Conservation (phyloP, 2,329 filamentous ascomycete genomes). For the Mycosphaerella arachidis region DNA sequence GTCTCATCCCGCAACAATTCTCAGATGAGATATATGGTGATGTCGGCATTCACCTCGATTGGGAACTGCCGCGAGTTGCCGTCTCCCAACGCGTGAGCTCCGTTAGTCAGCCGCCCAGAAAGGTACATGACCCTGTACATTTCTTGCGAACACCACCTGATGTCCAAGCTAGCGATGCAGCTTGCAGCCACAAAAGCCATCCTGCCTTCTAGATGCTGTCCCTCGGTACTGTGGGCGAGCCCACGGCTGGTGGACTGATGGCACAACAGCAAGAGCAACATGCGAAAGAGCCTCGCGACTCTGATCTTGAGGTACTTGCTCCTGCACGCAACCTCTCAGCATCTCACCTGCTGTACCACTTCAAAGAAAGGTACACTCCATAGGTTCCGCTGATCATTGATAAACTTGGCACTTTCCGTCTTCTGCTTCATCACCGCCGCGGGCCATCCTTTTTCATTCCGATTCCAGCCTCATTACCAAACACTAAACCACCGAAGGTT, state of each 20-base stretch:
- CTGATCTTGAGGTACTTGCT: background rate
- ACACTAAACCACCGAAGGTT: background rate
- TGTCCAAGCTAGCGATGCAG: background rate
- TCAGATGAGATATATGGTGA: background rate
- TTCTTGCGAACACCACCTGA: background rate
- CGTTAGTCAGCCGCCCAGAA: background rate
- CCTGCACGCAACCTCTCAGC: background rate
- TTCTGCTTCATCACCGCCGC: background rate
- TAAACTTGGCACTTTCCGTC: background rate
- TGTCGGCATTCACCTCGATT: background rate
- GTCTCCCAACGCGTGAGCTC: background rate
- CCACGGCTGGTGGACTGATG: background rate
- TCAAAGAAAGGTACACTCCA: background rate
- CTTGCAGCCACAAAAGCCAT: background rate
- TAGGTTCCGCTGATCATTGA: background rate
- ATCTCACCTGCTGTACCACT: background rate
- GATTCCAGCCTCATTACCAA: background rate
- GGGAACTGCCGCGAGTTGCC: background rate
- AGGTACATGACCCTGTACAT: background rate
- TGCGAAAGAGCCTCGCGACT: background rate
- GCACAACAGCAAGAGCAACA: background rate
- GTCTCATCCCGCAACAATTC: background rate
- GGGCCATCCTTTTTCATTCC: background rate
- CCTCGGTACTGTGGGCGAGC: background rate
- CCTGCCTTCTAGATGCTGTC: background rate